Evolutionary conservation across 768 basidiomycete genomes (phyloP).

Genomic region (Psilocybe subaeruginosa): DNA sequence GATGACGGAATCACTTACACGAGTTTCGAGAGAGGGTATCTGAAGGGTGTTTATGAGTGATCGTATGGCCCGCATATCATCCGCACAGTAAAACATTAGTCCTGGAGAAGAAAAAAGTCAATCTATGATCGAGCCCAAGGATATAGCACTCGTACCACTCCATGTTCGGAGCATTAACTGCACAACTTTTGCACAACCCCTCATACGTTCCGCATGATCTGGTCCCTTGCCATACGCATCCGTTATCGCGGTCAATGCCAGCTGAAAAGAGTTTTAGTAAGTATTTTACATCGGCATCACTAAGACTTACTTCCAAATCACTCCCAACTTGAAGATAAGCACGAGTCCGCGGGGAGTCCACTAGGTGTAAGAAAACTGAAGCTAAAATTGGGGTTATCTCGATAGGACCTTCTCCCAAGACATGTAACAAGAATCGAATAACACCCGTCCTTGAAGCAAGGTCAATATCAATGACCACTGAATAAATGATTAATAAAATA

Average conservation of each 20-base stretch:
- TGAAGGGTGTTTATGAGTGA: constrained; percentile 84
- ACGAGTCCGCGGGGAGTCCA: constrained; percentile 85
- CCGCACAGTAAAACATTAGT: constrained; percentile 91
- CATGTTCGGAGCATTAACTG: constrained; percentile 87
- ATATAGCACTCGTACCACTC: constrained; percentile 68
- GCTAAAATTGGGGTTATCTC: constrained; percentile 82
- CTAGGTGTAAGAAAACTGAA: constrained; percentile 77
- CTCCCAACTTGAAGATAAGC: constrained; percentile 77
- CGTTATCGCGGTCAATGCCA: constrained; percentile 87
- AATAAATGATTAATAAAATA: neutral
- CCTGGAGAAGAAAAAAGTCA: constrained; percentile 43
- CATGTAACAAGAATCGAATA: constrained; percentile 83
- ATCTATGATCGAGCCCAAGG: neutral
- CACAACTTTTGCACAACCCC: constrained; percentile 76
- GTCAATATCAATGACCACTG: constrained; percentile 89
- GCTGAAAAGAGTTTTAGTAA: constrained; percentile 42
- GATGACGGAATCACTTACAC: constrained; percentile 52
- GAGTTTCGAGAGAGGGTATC: constrained; percentile 85
- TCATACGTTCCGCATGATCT: constrained; percentile 80
- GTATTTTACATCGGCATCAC: neutral
- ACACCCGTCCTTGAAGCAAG: constrained; percentile 82
- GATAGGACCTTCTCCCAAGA: constrained; percentile 86
- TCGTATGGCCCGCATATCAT: constrained; percentile 83
- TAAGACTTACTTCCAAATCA: constrained; percentile 80
- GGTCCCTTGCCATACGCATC: constrained; percentile 88